Evolutionary conservation across 1,284 basidiomycete species (phyloP).

Genomic region (Malassezia japonica): DNA sequence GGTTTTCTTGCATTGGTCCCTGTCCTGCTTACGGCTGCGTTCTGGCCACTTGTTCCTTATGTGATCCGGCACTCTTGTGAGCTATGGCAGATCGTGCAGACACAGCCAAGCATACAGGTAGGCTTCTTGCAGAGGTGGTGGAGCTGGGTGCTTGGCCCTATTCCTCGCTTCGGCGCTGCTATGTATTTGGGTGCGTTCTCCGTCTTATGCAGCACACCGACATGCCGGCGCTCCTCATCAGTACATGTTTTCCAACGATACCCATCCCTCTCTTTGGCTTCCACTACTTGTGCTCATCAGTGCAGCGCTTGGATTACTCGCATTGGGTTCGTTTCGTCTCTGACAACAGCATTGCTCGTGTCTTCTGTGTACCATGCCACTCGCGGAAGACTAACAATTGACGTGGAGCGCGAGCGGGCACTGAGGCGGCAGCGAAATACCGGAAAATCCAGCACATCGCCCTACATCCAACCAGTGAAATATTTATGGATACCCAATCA

Average conservation of each 20-base stretch:
- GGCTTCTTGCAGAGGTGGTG: not conserved
- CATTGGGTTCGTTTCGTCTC: not conserved
- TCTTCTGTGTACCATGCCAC: not conserved
- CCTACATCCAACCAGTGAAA: too few relatives aligned
- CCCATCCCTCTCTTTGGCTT: not conserved
- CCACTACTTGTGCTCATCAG: not conserved
- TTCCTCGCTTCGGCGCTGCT: not conserved
- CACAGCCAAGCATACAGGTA: not conserved
- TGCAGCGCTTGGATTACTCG: not conserved
- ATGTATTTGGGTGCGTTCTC: not conserved
- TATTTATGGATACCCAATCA: too few relatives aligned
- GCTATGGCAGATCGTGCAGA: not conserved
- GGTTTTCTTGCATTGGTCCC: not conserved
- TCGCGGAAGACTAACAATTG: not conserved
- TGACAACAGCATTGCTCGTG: not conserved
- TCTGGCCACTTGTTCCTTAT: not conserved
- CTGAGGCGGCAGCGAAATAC: too few relatives aligned
- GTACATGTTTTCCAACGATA: not conserved
- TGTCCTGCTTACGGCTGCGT: not conserved
- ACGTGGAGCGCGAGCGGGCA: too few relatives aligned
- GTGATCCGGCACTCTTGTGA: not conserved
- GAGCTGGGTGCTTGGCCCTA: slow-evolving; percentile 9
- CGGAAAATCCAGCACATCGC: too few relatives aligned
- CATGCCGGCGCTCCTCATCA: too few relatives aligned
- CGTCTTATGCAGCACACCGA: not conserved